phyloP scores from a whole-genome alignment of 495 filamentous ascomycete genomes.

The Cladorrhinum samala region DNA sequence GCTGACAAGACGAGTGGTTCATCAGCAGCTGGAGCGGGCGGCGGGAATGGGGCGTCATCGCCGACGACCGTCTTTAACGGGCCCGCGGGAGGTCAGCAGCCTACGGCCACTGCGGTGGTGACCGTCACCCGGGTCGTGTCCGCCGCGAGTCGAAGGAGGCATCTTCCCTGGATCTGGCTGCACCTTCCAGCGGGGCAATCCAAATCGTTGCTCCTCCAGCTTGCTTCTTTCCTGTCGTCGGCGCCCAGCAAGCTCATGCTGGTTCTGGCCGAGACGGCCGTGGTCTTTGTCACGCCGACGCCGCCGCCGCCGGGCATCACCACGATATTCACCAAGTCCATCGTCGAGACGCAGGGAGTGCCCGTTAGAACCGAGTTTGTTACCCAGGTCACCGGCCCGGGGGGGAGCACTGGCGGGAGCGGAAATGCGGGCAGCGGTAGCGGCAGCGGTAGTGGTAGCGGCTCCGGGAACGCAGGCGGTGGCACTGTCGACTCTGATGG shows the following conservation, averaged over 20 bases:
- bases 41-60: neutral
- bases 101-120: neutral
- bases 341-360: neutral
- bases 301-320: neutral
- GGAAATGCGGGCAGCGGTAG: neutral
- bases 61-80: too few relatives aligned
- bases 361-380: neutral
- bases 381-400: neutral
- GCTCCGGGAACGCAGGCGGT: too few relatives aligned
- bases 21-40: neutral
- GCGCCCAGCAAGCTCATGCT: neutral
- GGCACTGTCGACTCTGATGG: too few relatives aligned
- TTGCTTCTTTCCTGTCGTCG: neutral
- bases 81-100: neutral
- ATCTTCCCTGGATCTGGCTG: neutral
- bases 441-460: too few relatives aligned
- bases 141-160: neutral
- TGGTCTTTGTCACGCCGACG: neutral
- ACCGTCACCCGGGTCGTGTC: neutral
- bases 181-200: neutral
- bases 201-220: too few relatives aligned
- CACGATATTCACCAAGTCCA: neutral
- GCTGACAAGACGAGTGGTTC: neutral
- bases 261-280: neutral
- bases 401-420: too few relatives aligned